These are phyloP conservation scores for Russula sp. DNA, from an alignment of 768 basidiomycete genomes.

Conservation along the genomic window DNA sequence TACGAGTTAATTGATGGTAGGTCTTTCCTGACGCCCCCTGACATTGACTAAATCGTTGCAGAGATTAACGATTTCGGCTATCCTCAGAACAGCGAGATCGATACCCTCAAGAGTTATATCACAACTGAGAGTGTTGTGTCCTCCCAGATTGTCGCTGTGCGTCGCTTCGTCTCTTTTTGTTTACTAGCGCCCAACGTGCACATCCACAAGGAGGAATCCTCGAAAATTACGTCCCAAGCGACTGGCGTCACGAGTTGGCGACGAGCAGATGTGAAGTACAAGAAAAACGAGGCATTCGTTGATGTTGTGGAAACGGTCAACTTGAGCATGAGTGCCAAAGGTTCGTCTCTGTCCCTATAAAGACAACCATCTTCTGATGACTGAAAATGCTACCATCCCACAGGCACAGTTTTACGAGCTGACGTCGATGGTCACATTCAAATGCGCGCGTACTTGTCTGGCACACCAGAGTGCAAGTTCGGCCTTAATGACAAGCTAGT, in stretches of 20 bases:
- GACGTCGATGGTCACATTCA: constrained; percentile 97
- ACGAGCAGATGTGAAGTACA: constrained; percentile 92
- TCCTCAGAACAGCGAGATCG: constrained; percentile 97
- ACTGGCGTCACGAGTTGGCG: constrained; percentile 97
- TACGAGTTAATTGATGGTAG: constrained; percentile 96
- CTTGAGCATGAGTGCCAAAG: constrained; percentile 94
- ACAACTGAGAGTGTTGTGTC: constrained; percentile 95
- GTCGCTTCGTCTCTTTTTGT: constrained; percentile 24
- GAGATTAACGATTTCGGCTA: constrained; percentile 99
- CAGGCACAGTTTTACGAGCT: constrained; percentile 85
- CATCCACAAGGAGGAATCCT: constrained; percentile 76
- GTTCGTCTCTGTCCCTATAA: constrained; percentile 34
- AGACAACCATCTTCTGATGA: background rate
- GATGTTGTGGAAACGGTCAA: constrained; percentile 98
- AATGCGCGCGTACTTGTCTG: constrained; percentile 95
- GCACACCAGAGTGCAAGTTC: constrained; percentile 98
- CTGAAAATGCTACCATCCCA: background rate
- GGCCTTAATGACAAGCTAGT: constrained; percentile 98
- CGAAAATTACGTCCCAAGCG: constrained; percentile 94
- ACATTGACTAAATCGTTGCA: constrained; percentile 25
- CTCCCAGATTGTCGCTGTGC: constrained; percentile 72
- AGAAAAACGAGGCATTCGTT: constrained; percentile 99
- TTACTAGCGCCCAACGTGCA: background rate
- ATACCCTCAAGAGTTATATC: constrained; percentile 95
- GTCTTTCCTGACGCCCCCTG: constrained; percentile 22